phyloP scores from a whole-genome alignment of 768 basidiomycete species.

The Macrolepiota fuliginosa region DNA sequence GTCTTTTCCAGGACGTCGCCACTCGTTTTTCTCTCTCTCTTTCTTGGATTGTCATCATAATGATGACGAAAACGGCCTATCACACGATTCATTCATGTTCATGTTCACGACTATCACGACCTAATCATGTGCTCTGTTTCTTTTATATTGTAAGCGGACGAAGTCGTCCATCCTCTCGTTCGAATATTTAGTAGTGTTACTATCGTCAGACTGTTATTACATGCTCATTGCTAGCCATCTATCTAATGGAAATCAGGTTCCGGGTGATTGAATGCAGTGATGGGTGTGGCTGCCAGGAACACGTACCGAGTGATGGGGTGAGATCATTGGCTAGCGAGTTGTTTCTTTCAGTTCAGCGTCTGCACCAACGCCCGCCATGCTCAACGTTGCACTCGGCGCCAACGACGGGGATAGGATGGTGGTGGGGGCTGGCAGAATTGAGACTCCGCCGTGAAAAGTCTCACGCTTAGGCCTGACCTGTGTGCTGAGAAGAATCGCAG shows the following conservation, averaged over 20 bases:
- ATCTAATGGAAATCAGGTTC: conserved; percentile 4
- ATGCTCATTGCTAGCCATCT: conserved; percentile 12
- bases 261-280: conserved; percentile 6
- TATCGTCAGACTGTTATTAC: conserved; percentile 12
- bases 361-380: background rate
- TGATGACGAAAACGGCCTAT: background rate
- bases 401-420: background rate
- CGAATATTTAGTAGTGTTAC: conserved; percentile 1
- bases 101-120: conserved; percentile 12
- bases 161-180: conserved; percentile 6
- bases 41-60: background rate
- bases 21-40: conserved; percentile 4
- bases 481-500: conserved; percentile 4
- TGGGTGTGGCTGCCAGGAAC: conserved; percentile 3
- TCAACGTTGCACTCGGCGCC: background rate
- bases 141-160: background rate
- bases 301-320: conserved; percentile 1
- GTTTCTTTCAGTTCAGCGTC: background rate
- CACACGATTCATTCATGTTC: conserved; percentile 4
- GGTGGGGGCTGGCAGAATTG: conserved; percentile 14
- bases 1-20: conserved; percentile 5
- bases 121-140: conserved; percentile 7
- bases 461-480: conserved; percentile 18
- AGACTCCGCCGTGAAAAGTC: conserved; percentile 21
- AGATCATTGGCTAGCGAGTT: background rate